These are phyloP conservation scores for Paxillus rubicundulus DNA, from an alignment of 768 basidiomycete genomes.

Conservation along the genomic window DNA sequence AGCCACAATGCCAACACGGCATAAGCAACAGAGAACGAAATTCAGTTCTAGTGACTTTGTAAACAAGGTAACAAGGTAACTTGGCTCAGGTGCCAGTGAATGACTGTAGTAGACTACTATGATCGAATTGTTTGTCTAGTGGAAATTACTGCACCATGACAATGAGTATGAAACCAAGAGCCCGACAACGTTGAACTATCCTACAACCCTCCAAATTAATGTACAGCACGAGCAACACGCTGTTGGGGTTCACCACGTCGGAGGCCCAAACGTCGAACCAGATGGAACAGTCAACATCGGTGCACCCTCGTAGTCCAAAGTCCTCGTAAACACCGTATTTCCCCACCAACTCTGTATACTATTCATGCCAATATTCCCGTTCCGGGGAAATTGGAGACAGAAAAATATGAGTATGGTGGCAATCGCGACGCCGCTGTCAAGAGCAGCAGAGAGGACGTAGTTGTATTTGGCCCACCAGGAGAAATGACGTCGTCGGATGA, in stretches of 20 bases:
- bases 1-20: too few relatives aligned
- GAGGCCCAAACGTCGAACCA: conserved; percentile 35
- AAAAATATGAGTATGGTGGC: conserved; percentile 22
- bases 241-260: background rate
- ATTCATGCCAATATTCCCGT: conserved; percentile 41
- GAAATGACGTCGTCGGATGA: conserved; percentile 28
- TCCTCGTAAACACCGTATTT: conserved; percentile 29
- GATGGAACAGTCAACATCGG: conserved; percentile 24
- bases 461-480: conserved; percentile 28
- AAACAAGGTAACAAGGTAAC: too few relatives aligned
- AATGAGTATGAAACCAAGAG: too few relatives aligned
- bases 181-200: too few relatives aligned
- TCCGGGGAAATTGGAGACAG: conserved; percentile 31
- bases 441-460: conserved; percentile 32
- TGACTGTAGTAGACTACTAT: too few relatives aligned
- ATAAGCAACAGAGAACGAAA: too few relatives aligned
- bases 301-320: conserved; percentile 34
- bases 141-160: too few relatives aligned
- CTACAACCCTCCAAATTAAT: background rate
- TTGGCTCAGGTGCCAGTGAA: too few relatives aligned
- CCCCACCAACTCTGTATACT: conserved; percentile 36
- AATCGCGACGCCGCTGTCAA: conserved; percentile 26
- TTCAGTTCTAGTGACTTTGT: too few relatives aligned
- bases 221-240: too few relatives aligned
- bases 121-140: too few relatives aligned